Conservation (phyloP, 78 protist species). For the Andalucia godoyi region DNA sequence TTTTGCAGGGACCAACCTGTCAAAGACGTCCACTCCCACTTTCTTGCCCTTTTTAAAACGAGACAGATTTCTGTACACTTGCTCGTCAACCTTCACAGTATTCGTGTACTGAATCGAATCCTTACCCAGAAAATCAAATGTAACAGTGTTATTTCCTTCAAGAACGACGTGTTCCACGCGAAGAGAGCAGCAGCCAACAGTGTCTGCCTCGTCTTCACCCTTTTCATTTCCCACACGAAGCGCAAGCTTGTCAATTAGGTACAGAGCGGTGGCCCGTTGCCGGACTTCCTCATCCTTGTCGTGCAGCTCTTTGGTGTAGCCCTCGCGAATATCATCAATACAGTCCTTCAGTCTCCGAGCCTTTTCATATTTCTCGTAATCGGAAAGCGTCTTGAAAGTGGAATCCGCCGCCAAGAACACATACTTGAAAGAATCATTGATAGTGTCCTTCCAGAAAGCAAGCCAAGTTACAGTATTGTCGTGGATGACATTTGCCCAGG, state of each 20-base stretch:
- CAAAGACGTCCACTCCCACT: conserved; percentile 51
- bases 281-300: background rate
- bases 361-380: conserved; percentile 80
- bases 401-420: conserved; percentile 67
- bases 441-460: conserved; percentile 86
- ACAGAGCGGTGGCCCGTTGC: conserved; percentile 82
- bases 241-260: conserved; percentile 89
- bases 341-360: conserved; percentile 79
- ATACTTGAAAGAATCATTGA: conserved; percentile 62
- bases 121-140: conserved; percentile 95
- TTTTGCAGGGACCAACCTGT: conserved; percentile 18
- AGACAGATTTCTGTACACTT: conserved; percentile 17
- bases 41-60: conserved; percentile 25
- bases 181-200: conserved; percentile 97
- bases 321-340: conserved; percentile 58
- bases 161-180: conserved; percentile 81
- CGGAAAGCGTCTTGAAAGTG: conserved; percentile 71
- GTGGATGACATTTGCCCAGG: conserved; percentile 62
- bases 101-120: conserved; percentile 84
- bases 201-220: conserved; percentile 88
- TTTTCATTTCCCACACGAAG: conserved; percentile 96
- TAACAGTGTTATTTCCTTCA: conserved; percentile 3
- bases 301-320: conserved; percentile 30
- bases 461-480: conserved; percentile 85
- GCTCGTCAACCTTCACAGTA: conserved; percentile 40